Conservation (phyloP, 805 yeast genomes). For the Lipomyces yamadae region DNA sequence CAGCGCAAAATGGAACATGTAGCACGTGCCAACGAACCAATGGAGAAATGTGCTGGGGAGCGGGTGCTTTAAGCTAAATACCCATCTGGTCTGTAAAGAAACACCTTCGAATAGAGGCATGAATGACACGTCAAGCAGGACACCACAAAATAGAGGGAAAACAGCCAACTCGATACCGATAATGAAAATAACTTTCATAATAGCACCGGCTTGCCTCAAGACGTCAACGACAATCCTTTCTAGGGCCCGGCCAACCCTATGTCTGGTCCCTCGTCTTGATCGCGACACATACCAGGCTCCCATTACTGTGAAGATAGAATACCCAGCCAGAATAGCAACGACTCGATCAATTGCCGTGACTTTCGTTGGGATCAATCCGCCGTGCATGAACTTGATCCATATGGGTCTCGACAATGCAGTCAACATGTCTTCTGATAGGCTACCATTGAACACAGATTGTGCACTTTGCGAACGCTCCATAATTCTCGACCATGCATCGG, state of each 20-base stretch:
- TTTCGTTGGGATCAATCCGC: constrained; percentile 24
- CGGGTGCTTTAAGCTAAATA: constrained; percentile 36
- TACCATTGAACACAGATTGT: constrained; percentile 10
- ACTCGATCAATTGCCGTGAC: constrained; percentile 28
- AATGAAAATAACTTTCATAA: constrained; percentile 74
- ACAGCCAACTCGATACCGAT: constrained; percentile 79
- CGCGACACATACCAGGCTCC: constrained; percentile 31
- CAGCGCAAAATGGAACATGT: constrained; percentile 85
- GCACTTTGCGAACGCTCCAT: constrained; percentile 11
- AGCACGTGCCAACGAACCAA: constrained; percentile 79
- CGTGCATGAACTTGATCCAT: constrained; percentile 26
- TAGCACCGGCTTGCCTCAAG: constrained; percentile 47
- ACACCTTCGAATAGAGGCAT: constrained; percentile 57
- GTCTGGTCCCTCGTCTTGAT: constrained; percentile 1
- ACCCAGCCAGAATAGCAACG: constrained; percentile 30
- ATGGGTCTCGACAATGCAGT: constrained; percentile 16
- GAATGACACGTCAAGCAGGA: constrained; percentile 69
- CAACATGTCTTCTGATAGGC: not conserved
- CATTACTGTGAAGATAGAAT: constrained; percentile 21
- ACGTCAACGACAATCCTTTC: constrained; percentile 29
- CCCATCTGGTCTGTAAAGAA: constrained; percentile 18
- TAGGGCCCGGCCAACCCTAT: constrained; percentile 16
- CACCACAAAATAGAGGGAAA: constrained; percentile 88
- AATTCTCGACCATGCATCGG: constrained; percentile 19
- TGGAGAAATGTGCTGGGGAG: constrained; percentile 44